Percentiles rank a stretch among this genome's conserved stretches.
These are phyloP conservation scores for Ustilago trichophora DNA, from an alignment of 1,284 basidiomycete genomes.

Conservation along the genomic window DNA sequence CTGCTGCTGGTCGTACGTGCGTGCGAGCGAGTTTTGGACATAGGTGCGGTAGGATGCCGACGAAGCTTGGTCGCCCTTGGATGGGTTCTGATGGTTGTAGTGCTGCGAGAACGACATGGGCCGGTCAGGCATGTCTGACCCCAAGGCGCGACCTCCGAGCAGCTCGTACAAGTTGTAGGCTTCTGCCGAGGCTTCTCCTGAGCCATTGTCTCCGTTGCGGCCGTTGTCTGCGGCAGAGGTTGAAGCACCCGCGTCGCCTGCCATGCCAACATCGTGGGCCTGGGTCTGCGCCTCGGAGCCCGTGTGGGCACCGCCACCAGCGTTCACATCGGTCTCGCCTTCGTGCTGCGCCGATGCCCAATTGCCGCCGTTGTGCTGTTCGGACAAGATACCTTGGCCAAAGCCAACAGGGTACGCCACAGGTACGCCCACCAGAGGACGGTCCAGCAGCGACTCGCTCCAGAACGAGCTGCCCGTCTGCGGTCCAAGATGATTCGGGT, in stretches of 20 bases:
- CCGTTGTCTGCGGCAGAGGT: not conserved
- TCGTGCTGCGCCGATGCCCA: conserved; percentile 18
- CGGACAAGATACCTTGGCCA: conserved; percentile 21
- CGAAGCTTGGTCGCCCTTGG: conserved; percentile 31
- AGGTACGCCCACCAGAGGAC: conserved; percentile 42
- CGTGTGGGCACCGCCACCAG: not conserved
- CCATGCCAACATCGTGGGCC: conserved; percentile 10
- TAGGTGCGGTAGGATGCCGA: conserved; percentile 39
- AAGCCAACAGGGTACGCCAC: conserved; percentile 43
- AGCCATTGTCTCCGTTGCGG: too few species aligned
- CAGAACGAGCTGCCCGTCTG: conserved; percentile 39
- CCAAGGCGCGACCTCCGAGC: conserved; percentile 23
- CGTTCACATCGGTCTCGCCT: conserved; percentile 2
- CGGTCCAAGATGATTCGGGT: conserved; percentile 35
- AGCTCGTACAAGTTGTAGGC: conserved; percentile 44
- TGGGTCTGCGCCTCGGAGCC: conserved; percentile 4
- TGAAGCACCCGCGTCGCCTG: conserved; percentile 1
- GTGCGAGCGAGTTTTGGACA: conserved; percentile 40
- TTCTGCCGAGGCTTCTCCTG: conserved; percentile 22
- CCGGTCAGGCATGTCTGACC: conserved; percentile 36
- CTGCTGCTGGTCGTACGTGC: conserved; percentile 42
- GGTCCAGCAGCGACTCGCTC: conserved; percentile 45
- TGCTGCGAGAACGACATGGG: conserved; percentile 52
- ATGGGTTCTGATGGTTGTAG: conserved; percentile 47
- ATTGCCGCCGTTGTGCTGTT: conserved; percentile 28